phyloP scores from a whole-genome alignment of 768 basidiomycete genomes.

The Calocybe indica region DNA sequence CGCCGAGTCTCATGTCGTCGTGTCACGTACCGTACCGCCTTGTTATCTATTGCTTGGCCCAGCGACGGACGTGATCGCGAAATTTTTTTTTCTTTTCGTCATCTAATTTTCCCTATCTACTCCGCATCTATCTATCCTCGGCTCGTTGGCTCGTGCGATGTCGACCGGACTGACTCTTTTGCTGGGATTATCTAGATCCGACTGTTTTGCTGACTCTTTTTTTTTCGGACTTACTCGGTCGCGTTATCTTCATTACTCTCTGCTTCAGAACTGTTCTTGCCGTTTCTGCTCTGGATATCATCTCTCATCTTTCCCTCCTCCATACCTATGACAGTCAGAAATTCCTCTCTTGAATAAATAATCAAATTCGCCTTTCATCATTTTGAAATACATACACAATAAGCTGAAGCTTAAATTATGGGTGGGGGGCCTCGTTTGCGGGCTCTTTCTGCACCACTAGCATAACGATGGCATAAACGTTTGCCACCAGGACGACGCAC shows the following conservation, averaged over 20 bases:
- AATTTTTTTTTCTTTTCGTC: conserved; percentile 20
- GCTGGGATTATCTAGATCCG: no score
- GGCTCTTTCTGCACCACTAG: conserved; percentile 22
- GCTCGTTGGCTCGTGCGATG: background rate
- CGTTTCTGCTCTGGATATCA: no score
- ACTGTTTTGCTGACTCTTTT: background rate
- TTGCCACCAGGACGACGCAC: conserved; percentile 41
- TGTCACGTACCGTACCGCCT: conserved; percentile 65
- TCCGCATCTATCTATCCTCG: background rate
- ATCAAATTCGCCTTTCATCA: no score
- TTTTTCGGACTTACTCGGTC: conserved; percentile 2
- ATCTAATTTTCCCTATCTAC: conserved; percentile 9
- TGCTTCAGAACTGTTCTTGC: no score
- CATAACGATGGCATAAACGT: conserved; percentile 46
- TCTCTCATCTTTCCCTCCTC: no score
- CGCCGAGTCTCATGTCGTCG: conserved; percentile 44
- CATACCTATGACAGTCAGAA: no score
- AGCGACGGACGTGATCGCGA: conserved; percentile 63
- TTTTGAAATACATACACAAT: no score
- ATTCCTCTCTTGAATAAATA: no score
- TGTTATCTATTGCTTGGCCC: conserved; percentile 43
- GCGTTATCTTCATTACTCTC: background rate
- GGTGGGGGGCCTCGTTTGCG: background rate
- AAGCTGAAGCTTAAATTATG: no score
- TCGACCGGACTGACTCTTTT: no score